Conservation (phyloP, 2,329 filamentous ascomycete species). For the Albophoma yamanashiensis region DNA sequence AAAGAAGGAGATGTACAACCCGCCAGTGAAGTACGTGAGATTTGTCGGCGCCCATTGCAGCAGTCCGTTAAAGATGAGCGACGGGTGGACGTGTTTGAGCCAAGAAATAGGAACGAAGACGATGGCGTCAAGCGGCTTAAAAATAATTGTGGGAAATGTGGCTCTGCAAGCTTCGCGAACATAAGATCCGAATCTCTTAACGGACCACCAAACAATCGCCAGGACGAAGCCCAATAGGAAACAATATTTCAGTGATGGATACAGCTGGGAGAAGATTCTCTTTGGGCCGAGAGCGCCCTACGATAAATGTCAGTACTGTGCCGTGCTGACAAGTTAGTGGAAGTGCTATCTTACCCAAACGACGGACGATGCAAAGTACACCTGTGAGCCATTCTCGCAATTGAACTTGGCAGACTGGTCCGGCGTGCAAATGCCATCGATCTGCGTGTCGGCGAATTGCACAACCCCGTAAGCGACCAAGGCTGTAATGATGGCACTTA, state of each 20-base stretch:
- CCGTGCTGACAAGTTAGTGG: background rate
- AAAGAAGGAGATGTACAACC: conserved; percentile 25
- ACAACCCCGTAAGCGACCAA: conserved; percentile 30
- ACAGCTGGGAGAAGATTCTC: conserved; percentile 27
- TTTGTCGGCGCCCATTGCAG: conserved; percentile 32
- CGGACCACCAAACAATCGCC: conserved; percentile 34
- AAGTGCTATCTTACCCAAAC: conserved; percentile 10
- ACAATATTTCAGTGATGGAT: conserved; percentile 31
- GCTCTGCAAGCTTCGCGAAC: conserved; percentile 1
- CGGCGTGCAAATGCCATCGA: conserved; percentile 19
- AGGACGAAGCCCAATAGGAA: conserved; percentile 28
- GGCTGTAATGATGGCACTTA: conserved; percentile 25
- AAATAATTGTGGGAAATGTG: conserved; percentile 4
- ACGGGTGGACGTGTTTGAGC: conserved; percentile 27
- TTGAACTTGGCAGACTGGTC: conserved; percentile 21
- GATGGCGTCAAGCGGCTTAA: conserved; percentile 5
- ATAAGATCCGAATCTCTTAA: conserved; percentile 51
- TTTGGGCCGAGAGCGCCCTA: conserved; percentile 15
- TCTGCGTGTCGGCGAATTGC: conserved; percentile 20
- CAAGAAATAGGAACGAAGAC: conserved; percentile 10
- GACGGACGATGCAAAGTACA: conserved; percentile 22
- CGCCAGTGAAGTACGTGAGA: conserved; percentile 29
- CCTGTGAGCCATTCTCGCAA: conserved; percentile 17
- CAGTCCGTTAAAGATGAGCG: conserved; percentile 28
- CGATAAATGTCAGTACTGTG: background rate